Conservation (phyloP, 108 stramenopile genomes). For the Pseudonitzschia multiseries region DNA sequence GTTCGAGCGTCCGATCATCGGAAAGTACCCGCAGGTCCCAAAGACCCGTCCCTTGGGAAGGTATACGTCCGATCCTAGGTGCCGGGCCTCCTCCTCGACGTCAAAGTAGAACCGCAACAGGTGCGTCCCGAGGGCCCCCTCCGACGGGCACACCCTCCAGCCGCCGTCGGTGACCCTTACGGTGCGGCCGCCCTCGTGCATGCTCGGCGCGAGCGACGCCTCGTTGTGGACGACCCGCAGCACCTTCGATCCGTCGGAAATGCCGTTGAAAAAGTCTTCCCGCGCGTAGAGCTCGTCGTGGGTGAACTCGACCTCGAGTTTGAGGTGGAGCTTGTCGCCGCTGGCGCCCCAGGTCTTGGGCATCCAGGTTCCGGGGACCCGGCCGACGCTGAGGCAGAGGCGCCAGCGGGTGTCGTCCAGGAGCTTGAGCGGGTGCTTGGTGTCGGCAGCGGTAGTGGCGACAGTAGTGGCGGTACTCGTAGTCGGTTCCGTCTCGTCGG, state of each 20-base stretch:
- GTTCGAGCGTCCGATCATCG: conserved; percentile 28
- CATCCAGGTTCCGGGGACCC: conserved; percentile 84
- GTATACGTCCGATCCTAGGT: conserved; percentile 54
- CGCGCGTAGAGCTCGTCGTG: conserved; percentile 51
- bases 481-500: not conserved
- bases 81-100: conserved; percentile 50
- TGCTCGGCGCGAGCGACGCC: conserved; percentile 40
- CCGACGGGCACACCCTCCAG: conserved; percentile 59
- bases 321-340: conserved; percentile 59
- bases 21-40: conserved; percentile 80
- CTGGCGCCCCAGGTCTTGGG: conserved; percentile 70
- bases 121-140: conserved; percentile 71
- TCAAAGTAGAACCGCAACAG: conserved; percentile 72
- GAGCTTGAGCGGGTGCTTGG: conserved; percentile 21
- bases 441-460: not conserved
- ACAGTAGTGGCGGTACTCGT: not conserved
- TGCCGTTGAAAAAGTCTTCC: conserved; percentile 64
- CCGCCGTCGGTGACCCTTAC: conserved; percentile 56
- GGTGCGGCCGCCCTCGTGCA: conserved; percentile 48
- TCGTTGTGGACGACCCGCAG: conserved; percentile 44
- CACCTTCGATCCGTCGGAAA: conserved; percentile 42
- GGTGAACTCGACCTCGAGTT: conserved; percentile 63
- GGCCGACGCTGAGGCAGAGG: conserved; percentile 61
- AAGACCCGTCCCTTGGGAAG: conserved; percentile 72
- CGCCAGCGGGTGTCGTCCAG: conserved; percentile 69